These are phyloP conservation scores for Zalaria sp. DNA, from an alignment of 2,329 filamentous ascomycete species.

Conservation along the genomic window DNA sequence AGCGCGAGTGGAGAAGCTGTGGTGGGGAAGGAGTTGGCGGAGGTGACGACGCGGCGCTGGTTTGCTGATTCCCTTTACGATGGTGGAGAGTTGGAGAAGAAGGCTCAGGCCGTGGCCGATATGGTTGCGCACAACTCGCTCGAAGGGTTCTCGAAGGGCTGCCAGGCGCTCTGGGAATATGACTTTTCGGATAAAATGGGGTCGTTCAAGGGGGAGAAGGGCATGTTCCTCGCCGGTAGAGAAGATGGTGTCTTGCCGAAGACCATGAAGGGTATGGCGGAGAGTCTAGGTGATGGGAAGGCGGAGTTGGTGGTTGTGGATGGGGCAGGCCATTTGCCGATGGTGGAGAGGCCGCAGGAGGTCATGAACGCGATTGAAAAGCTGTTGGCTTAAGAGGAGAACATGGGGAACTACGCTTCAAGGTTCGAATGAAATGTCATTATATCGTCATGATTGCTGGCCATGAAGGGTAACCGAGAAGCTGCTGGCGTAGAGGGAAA, in stretches of 20 bases:
- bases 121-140: conserved; percentile 59
- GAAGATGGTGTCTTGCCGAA: conserved; percentile 61
- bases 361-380: conserved; percentile 50
- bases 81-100: conserved; percentile 29
- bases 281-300: conserved; percentile 38
- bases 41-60: conserved; percentile 61
- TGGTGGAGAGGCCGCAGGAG: conserved; percentile 59
- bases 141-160: conserved; percentile 52
- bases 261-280: conserved; percentile 65
- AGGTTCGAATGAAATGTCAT: too few species aligned
- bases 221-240: conserved; percentile 57
- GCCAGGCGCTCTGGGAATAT: conserved; percentile 59
- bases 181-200: conserved; percentile 47
- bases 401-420: too few species aligned
- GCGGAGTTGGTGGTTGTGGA: conserved; percentile 52
- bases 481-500: too few species aligned
- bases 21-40: conserved; percentile 50
- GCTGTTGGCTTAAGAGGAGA: conserved; percentile 30
- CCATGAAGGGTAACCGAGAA: too few species aligned
- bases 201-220: conserved; percentile 37
- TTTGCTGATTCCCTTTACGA: conserved; percentile 50
- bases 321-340: conserved; percentile 65
- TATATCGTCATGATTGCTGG: too few species aligned
- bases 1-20: conserved; percentile 35
- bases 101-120: conserved; percentile 46